Conservation (phyloP, 2,329 filamentous ascomycete genomes). For the Beauveria asiatica region DNA sequence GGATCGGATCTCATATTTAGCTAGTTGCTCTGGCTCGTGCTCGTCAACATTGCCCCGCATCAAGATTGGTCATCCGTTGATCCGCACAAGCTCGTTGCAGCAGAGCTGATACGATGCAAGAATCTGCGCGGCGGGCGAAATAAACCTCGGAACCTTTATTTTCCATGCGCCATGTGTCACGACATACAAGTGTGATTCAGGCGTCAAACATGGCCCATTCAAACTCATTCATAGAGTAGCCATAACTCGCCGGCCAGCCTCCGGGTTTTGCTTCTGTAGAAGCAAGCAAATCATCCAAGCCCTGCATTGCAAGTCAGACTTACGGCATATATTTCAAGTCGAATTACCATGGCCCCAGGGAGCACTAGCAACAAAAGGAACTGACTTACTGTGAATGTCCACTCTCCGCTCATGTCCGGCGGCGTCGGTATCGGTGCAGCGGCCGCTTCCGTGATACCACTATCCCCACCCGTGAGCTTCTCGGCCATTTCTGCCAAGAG, state of each 20-base stretch:
- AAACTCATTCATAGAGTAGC: conserved; percentile 6
- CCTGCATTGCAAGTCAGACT: background rate
- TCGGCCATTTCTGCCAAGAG: conserved; percentile 5
- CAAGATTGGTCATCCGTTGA: background rate
- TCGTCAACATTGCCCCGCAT: background rate
- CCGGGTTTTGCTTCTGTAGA: background rate
- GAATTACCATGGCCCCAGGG: background rate
- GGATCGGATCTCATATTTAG: background rate
- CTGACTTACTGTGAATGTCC: background rate
- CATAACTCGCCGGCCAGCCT: conserved; percentile 6
- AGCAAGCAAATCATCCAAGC: conserved; percentile 1
- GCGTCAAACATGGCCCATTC: conserved; percentile 7
- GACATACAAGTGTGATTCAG: background rate
- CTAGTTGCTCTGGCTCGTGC: no score
- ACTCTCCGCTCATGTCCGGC: background rate
- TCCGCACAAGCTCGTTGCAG: background rate
- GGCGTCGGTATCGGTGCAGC: conserved; percentile 1
- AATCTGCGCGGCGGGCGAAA: background rate
- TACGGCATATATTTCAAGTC: background rate
- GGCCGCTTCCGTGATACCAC: background rate
- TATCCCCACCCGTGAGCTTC: background rate
- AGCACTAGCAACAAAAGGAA: background rate
- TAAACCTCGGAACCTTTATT: background rate
- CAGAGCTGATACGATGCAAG: background rate
- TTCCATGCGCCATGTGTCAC: background rate